These are phyloP conservation scores for Phytophthora pini DNA, from an alignment of 352 stramenopile genomes.

Conservation along the genomic window DNA sequence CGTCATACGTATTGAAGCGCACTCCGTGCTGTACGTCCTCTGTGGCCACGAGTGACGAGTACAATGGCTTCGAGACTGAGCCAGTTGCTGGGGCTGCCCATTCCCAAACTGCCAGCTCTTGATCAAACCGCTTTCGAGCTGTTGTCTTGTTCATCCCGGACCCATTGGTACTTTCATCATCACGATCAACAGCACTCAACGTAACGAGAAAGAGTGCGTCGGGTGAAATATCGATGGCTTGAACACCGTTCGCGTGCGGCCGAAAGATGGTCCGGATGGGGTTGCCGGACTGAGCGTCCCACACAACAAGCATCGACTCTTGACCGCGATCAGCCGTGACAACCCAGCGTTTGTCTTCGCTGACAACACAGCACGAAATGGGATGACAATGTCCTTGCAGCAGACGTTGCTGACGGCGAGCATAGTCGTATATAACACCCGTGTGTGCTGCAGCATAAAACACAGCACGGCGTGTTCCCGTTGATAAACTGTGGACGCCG, in stretches of 20 bases:
- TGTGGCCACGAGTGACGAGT: constrained; percentile 76
- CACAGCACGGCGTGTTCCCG: constrained; percentile 63
- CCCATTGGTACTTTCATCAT: constrained; percentile 4
- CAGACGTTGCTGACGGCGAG: constrained; percentile 81
- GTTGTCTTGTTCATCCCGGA: constrained; percentile 17
- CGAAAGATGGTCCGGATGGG: constrained; percentile 93
- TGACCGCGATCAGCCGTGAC: constrained; percentile 88
- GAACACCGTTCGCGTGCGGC: constrained; percentile 79
- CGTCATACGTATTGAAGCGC: constrained; percentile 91
- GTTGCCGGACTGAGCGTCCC: constrained; percentile 82
- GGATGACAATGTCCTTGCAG: constrained; percentile 93
- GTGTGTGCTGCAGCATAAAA: constrained; percentile 94
- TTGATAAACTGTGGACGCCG: constrained; percentile 90
- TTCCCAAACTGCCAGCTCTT: constrained; percentile 90
- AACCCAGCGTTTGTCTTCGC: constrained; percentile 93
- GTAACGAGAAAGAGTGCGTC: constrained; percentile 92
- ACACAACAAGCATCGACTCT: constrained; percentile 94
- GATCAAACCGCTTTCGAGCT: constrained; percentile 45
- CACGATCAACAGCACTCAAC: constrained; percentile 59
- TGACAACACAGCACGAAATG: constrained; percentile 91
- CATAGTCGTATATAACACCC: constrained; percentile 94
- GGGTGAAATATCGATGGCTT: constrained; percentile 89
- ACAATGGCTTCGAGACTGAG: constrained; percentile 42
- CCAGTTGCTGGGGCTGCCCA: constrained; percentile 67
- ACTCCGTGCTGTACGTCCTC: constrained; percentile 83